Evolutionary conservation across 116 monocot genomes (phyloP).

Genomic region (Iris pallida): DNA sequence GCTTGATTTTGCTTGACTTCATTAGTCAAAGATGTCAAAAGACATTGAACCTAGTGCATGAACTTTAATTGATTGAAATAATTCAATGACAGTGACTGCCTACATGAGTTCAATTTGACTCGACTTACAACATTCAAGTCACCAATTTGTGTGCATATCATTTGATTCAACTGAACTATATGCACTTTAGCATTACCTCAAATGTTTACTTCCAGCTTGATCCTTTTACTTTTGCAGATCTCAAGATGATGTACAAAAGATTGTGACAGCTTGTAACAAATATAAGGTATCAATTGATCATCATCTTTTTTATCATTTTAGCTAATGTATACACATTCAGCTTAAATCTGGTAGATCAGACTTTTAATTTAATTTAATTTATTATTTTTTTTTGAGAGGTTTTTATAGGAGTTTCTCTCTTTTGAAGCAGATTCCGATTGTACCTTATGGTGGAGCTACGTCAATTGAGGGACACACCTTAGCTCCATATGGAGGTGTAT

Average conservation of each 20-base stretch:
- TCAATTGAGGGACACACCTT: slow-evolving; percentile 98
- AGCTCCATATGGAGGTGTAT: slow-evolving; percentile 92
- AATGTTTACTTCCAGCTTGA: too few relatives aligned
- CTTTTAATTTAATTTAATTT: too few relatives aligned
- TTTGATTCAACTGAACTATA: too few relatives aligned
- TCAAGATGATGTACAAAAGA: slow-evolving; percentile 72
- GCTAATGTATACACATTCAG: background rate
- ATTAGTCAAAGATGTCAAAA: too few relatives aligned
- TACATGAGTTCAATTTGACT: too few relatives aligned
- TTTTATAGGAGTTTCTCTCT: background rate
- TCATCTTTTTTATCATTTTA: background rate
- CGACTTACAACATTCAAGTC: too few relatives aligned
- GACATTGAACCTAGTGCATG: too few relatives aligned
- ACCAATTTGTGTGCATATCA: too few relatives aligned
- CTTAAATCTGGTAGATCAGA: background rate
- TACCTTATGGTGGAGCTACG: slow-evolving; percentile 98
- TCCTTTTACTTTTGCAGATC: slow-evolving; percentile 34
- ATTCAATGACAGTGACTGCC: too few relatives aligned
- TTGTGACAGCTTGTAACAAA: slow-evolving; percentile 66
- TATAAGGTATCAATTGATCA: slow-evolving; percentile 46
- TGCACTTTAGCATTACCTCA: too few relatives aligned
- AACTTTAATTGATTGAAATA: too few relatives aligned
- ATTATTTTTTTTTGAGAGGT: background rate
- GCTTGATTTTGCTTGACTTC: too few relatives aligned
- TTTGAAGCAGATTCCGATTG: slow-evolving; percentile 73